Percentiles rank a stretch among this genome's conserved stretches.
These are phyloP conservation scores for Aspergillus flavus DNA, from an alignment of 2,329 filamentous ascomycete genomes.

Conservation along the genomic window DNA sequence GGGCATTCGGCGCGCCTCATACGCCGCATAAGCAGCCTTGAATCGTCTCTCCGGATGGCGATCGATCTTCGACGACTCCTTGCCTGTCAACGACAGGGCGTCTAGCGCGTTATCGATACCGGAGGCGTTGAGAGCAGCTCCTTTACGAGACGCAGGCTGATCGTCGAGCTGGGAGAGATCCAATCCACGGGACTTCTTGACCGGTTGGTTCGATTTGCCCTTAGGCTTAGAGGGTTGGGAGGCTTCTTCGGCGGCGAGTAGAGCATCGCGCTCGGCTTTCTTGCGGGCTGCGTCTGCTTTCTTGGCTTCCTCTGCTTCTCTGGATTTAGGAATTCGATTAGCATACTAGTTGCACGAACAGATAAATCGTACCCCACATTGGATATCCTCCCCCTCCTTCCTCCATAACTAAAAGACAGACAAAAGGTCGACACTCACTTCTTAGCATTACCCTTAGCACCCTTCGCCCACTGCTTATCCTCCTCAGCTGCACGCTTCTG, in stretches of 20 bases:
- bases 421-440: conserved; percentile 64
- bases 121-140: conserved; percentile 71
- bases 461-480: conserved; percentile 78
- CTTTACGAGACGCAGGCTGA: conserved; percentile 48
- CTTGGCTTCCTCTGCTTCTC: conserved; percentile 82
- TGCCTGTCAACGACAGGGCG: conserved; percentile 69
- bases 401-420: not conserved
- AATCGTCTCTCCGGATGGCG: conserved; percentile 84
- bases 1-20: conserved; percentile 75
- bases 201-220: conserved; percentile 50
- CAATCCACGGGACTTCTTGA: conserved; percentile 59
- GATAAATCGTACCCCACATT: not conserved
- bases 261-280: conserved; percentile 87
- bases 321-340: conserved; percentile 40
- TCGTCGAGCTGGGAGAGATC: conserved; percentile 77
- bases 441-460: conserved; percentile 80
- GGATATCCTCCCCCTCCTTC: not conserved
- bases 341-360: not conserved
- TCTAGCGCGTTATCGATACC: conserved; percentile 95
- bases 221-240: conserved; percentile 64
- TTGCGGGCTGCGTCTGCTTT: conserved; percentile 80
- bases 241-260: conserved; percentile 81
- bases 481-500: conserved; percentile 69
- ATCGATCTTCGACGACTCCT: conserved; percentile 72
- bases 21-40: conserved; percentile 82